Base-by-base conservation (phyloP, 148 eudicot species). In the Talinum fruticosum region DNA sequence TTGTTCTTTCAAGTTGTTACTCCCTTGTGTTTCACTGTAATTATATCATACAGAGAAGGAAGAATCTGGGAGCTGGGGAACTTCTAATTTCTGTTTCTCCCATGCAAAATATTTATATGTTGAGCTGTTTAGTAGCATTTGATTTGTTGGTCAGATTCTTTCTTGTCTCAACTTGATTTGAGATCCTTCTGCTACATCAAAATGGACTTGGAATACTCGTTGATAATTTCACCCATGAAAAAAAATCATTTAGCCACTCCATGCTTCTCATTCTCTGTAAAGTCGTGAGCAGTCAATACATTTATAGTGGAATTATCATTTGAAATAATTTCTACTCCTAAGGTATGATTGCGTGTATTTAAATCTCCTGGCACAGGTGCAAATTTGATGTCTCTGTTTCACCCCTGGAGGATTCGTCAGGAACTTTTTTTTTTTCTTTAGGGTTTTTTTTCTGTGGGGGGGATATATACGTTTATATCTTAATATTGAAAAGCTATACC, bases 11-110 rank as follows among this genome's bases (percentile, higher is more conserved):
- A 38, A n/a, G 49, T 38, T 23, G 36, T 59, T 45, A 38, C 37
- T 64, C 37, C 28, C 65, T 51, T 34, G 69, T 44, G 47, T 71
- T 47, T 64, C 76, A 21, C 21, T 83, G 82, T 83, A 79, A 83
- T 33, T 82, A 79, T 79, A 79, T 28, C 30, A 29, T 51, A 21
- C 19, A 73, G 38, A 57, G 61, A 67, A 75, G 36, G 66, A 47
- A 78, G 79, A 70, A 71, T 79, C 28, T 59, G 76, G 79, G 78
- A 82, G 73, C 38, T 57, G 64, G 67, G 75, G 49, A 75, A 78
- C 30, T 15, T 30, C 80, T 71, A 33, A 76, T 72, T 82, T 71
- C 76, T 38, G 54, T 69, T 70, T 53, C 37, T 74, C 72, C 45
- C 3, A 41, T 41, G 45, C 45, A 41, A 41, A n/a, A 3, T 41